These are phyloP conservation scores for Yamadazyma ubonensis DNA, from an alignment of 805 yeast genomes.

Conservation along the genomic window DNA sequence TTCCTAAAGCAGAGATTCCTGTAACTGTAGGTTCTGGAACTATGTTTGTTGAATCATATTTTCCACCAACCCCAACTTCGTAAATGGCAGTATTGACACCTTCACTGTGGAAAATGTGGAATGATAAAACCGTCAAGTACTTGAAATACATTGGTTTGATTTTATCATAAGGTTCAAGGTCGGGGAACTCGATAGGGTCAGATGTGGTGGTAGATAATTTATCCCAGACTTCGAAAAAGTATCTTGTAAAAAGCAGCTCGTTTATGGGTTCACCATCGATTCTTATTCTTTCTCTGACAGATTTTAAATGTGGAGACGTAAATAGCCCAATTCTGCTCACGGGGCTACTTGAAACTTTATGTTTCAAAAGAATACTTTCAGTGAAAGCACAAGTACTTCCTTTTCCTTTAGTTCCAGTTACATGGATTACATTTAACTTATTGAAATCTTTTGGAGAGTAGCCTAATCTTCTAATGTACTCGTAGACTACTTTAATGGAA, in stretches of 20 bases:
- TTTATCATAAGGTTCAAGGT: slow-evolving; percentile 60
- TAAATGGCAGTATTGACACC: slow-evolving; percentile 91
- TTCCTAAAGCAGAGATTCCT: slow-evolving; percentile 83
- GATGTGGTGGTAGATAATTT: slow-evolving; percentile 59
- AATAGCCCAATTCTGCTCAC: slow-evolving; percentile 80
- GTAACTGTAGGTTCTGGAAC: slow-evolving; percentile 77
- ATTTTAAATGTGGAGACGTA: slow-evolving; percentile 92
- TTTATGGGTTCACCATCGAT: slow-evolving; percentile 83
- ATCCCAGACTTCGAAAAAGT: slow-evolving; percentile 96
- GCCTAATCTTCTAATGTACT: slow-evolving; percentile 40
- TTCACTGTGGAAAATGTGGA: slow-evolving; percentile 85
- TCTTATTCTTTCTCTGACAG: slow-evolving; percentile 88
- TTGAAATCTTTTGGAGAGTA: slow-evolving; percentile 62
- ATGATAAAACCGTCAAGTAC: slow-evolving; percentile 82
- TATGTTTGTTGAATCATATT: slow-evolving; percentile 92
- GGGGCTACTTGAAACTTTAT: slow-evolving; percentile 25
- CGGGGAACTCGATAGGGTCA: slow-evolving; percentile 58
- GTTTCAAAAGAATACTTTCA: slow-evolving; percentile 73
- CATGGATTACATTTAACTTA: slow-evolving; percentile 76
- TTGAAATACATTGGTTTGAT: slow-evolving; percentile 92
- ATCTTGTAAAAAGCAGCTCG: slow-evolving; percentile 77
- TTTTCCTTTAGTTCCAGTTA: slow-evolving; percentile 98
- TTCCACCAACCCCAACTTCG: slow-evolving; percentile 99
- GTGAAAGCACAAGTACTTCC: slow-evolving; percentile 97
- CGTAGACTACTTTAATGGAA: slow-evolving; percentile 77